Base-by-base conservation (phyloP, 108 stramenopile species). In the Mediolabrus comicus region DNA sequence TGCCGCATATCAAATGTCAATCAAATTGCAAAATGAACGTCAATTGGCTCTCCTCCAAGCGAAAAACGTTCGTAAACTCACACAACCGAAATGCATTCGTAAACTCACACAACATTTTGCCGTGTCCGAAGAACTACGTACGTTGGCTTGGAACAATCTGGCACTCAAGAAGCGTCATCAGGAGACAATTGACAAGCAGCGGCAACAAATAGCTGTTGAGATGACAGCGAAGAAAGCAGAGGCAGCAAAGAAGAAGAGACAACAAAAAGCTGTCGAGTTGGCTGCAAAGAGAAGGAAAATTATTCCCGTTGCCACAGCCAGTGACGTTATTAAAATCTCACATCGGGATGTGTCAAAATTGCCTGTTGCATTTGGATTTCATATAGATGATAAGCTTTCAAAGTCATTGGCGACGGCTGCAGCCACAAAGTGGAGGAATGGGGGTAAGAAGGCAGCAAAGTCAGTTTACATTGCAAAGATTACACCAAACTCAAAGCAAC, bases 301-400 rank as follows among this genome's bases (percentile, higher is more conserved):
- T 24, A 4, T 49, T 49, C 46, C 46, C 22, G 5, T 22, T 22
- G 46, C 46, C 5, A 49, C 46, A 22, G 46, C 46, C 5, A 49
- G 46, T 7, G 46, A 49, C 22, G 19, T 22, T 17, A 49, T 24
- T 1, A 49, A 22, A n/a, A 24, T 49, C 9, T 49, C 46, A 49
- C 22, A 24, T 24, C 19, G 8, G 8, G 6, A 49, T 24, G 19
- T 49, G 46, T 49, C 56, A 43, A 67, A 43, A 31, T 17, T 70
- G 14, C 69, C 69, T 16, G 51, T 70, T 11, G 69, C 69, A 2
- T 70, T 70, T 61, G 69, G 59, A 27, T 70, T 70, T 52, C 3
- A 51, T 29, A 17, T 70, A 7, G 29, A 51, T 14, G 33, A 49
- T 14, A 46, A 31, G 11, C 6, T n/a, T 5, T n/a, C 27, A 9